Evolutionary conservation across 306 rosid genomes (phyloP), one percentile per base, ranked within the genome.

Genomic region (Prunus mongolica): DNA sequence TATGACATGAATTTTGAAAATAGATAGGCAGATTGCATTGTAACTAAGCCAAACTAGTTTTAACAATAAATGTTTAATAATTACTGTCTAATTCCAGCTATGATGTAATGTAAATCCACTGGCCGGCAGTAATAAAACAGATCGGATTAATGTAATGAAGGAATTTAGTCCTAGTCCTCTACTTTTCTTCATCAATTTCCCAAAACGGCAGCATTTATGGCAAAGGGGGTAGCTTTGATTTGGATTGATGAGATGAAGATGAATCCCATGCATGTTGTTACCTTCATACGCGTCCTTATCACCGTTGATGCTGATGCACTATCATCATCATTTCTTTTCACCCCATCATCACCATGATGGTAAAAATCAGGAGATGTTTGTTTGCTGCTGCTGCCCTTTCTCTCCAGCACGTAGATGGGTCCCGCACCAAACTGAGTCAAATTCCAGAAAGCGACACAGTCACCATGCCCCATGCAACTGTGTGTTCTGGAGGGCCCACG

Each of bases 401-500:
- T 13, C 6, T 47, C 8, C 28, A 44, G 46, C 62, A 54, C n/a
- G 67, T 75, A 15, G 65, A 12, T 27, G 78, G 74, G 73, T 44
- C 68, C 74, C 61, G 44, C 44, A 10, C 3, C 11, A 30, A 27
- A 51, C 15, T 3, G 50, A 8, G 49, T 34, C n/a, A 54, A 20
- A 13, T 57, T 57, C 28, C n/a, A 32, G 62, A 74, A 74, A 84
- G 69, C 78, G 89, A 85, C 86, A 54, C 25, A 10, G 12, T 66
- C 65, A 25, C 49, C n/a, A 20, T 10, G 34, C 32, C 65, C 75
- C 9, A 34, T 1, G 57, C 32, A 64, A 44, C 49, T 24, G 45
- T 71, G 79, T 63, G 54, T 7, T 20, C 52, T 3, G 24, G 56
- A 84, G 85, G 87, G 3, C 86, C 91, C 90, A 86, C 86, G 82